phyloP scores from a whole-genome alignment of 495 filamentous ascomycete species.

The Hyaloscypha hepaticicola region DNA sequence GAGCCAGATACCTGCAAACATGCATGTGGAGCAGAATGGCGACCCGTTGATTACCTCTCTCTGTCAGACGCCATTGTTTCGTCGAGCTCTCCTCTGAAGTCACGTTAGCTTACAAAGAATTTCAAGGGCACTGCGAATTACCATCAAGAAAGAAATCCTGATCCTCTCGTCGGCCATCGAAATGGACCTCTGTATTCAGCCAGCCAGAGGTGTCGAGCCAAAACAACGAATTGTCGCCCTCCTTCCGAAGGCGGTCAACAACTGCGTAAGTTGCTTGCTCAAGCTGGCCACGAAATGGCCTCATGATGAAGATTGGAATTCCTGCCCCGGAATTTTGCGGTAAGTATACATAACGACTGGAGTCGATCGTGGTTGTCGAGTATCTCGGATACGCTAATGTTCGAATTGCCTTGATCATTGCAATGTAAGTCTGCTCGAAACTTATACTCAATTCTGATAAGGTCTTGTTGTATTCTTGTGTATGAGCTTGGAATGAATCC shows the following conservation, averaged over 20 bases:
- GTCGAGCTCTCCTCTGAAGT: conserved; percentile 16
- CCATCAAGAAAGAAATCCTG: conserved; percentile 37
- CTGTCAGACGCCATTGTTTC: conserved; percentile 36
- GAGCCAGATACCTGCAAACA: conserved; percentile 40
- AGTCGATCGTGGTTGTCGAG: conserved; percentile 31
- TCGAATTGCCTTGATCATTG: conserved; percentile 40
- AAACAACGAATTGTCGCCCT: conserved; percentile 39
- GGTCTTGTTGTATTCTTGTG: conserved; percentile 36
- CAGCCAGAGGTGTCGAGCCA: conserved; percentile 48
- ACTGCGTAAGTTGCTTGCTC: conserved; percentile 40
- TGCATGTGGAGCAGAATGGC: conserved; percentile 44
- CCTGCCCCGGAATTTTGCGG: conserved; percentile 21
- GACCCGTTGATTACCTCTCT: conserved; percentile 39
- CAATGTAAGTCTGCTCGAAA: conserved; percentile 41
- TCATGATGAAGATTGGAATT: conserved; percentile 42
- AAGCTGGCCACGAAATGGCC: conserved; percentile 41
- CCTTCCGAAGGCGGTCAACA: conserved; percentile 33
- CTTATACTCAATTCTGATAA: conserved; percentile 33
- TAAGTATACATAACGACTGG: conserved; percentile 20
- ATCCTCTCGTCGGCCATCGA: conserved; percentile 26
- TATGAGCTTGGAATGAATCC: conserved; percentile 31
- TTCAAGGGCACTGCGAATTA: neutral
- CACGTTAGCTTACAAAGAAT: neutral
- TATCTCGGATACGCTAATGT: conserved; percentile 39
- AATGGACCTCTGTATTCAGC: conserved; percentile 29